Base-by-base conservation (phyloP, 768 basidiomycete genomes). In the Sarcodon aspratus region DNA sequence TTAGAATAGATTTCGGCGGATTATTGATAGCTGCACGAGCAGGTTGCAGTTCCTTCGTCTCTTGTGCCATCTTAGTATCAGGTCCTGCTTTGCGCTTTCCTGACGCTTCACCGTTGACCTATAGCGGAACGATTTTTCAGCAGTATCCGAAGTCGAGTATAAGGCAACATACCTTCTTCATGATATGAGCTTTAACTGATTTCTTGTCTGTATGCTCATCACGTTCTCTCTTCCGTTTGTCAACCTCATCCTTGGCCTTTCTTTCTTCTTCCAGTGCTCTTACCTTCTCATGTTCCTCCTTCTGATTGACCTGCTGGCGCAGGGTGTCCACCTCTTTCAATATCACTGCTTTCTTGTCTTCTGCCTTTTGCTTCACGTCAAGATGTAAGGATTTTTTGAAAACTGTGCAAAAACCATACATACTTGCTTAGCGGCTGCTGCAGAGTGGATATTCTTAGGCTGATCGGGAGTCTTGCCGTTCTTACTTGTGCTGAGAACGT, bases 381-480 rank as follows among this genome's bases (percentile, higher is more conserved):
- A 7, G 36, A 34, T 21, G 27, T 18, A 10, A 47, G 36, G 17
- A n/a, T n/a, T n/a, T n/a, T n/a, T n/a, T 32, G 15, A 37, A 51
- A 44, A 18, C 50, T 34, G 40, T 36, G 42, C 6, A 42, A 33
- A 46, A 47, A 36, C 13, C 42, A 42, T 32, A 11, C 33, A 31
- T 13, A 92, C 93, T 82, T 85, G 95, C 70, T 90, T 94, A 3
- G 89, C 90, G 2, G 80, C 76, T 0, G 88, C 85, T 12, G 92
- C 90, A 52, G 82, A 73, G 58, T 89, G 85, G 32, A 92, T 61
- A 44, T 82, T 87, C 69, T 90, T 92, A 37, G 89, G 78, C 2
- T 54, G 61, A 58, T 88, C 84, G 7, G 56, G 52, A 7, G 79
- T 70, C 56, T 85, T 85, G 38, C 61, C 70, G 60, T 87, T 90